These are phyloP conservation scores for Magnaporthales sp. DNA, from an alignment of 2,329 filamentous ascomycete genomes.

Conservation along the genomic window DNA sequence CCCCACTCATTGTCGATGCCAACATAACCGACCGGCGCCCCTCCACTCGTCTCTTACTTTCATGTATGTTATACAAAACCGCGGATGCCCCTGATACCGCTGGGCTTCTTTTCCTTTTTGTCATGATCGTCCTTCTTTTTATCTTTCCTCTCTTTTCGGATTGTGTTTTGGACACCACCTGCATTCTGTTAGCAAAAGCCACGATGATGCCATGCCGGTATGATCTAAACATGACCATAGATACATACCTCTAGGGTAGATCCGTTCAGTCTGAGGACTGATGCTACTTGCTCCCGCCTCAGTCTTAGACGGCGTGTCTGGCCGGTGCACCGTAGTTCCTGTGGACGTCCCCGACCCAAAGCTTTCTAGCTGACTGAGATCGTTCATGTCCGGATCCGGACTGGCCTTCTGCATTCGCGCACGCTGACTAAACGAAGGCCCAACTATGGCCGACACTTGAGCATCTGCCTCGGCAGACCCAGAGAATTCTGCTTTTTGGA, in stretches of 20 bases:
- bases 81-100: conserved; percentile 28
- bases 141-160: conserved; percentile 41
- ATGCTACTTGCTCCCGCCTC: conserved; percentile 20
- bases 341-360: conserved; percentile 13
- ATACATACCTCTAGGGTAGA: conserved; percentile 40
- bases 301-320: conserved; percentile 25
- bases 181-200: conserved; percentile 23
- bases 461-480: conserved; percentile 16
- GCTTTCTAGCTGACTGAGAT: conserved; percentile 27
- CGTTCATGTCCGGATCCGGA: conserved; percentile 34
- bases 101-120: conserved; percentile 33
- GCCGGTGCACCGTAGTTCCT: conserved; percentile 19
- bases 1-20: not conserved
- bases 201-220: not conserved
- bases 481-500: not conserved
- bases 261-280: conserved; percentile 26
- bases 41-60: not conserved
- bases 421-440: conserved; percentile 23
- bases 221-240: not conserved
- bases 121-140: conserved; percentile 35
- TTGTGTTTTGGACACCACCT: conserved; percentile 39
- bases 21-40: not conserved
- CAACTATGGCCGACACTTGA: conserved; percentile 26
- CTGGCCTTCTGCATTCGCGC: conserved; percentile 30
- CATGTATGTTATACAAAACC: conserved; percentile 20